Base-by-base conservation (phyloP, 768 basidiomycete species). In the Panellus pusillus region DNA sequence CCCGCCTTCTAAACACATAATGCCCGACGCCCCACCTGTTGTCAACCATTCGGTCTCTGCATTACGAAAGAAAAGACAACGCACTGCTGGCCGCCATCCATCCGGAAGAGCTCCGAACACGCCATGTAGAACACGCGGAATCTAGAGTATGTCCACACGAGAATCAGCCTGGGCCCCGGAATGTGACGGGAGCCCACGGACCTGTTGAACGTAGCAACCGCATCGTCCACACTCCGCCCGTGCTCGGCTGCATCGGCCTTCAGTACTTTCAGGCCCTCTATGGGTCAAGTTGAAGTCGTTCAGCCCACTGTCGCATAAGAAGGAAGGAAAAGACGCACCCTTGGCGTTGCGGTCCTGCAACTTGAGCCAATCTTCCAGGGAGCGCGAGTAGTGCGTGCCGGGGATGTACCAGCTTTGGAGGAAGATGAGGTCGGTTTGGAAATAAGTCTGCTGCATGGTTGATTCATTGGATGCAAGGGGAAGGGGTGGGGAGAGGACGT, bases 101-200 rank as follows among this genome's bases (percentile, higher is more conserved):
- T 70, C 12, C 71, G 80, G 65, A 88, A 90, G 44, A 88, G 72
- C 64, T 88, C 87, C 1, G 83, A 81, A 60, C 84, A 86, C 9
- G 86, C 83, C 67, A 88, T 76, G 63, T 84, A 88, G 67, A 89
- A 89, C 11, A 87, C 83, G 14, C 86, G 73, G 65, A 86, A 87
- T 55, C 83, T 82, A 37, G 14, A 49, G 28, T 37, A 43, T 28
- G 9, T 32, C 13, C n/a, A 31, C 20, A 28, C 24, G 19, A 32
- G 14, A 44, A 13, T 36, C n/a, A 42, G 24, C 18, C 29, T 15
- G 29, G n/a, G 18, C 11, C 47, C 24, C 31, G 20, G 9, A 42
- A 43, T 32, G 29, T 13, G 2, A 11, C 35, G 55, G 20, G 31
- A 29, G 13, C 27, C 13, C 7, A 50, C 50, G 14, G 36, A 77